Evolutionary conservation across 352 stramenopile species (phyloP).

Genomic region (Phytopythium sindhum): DNA sequence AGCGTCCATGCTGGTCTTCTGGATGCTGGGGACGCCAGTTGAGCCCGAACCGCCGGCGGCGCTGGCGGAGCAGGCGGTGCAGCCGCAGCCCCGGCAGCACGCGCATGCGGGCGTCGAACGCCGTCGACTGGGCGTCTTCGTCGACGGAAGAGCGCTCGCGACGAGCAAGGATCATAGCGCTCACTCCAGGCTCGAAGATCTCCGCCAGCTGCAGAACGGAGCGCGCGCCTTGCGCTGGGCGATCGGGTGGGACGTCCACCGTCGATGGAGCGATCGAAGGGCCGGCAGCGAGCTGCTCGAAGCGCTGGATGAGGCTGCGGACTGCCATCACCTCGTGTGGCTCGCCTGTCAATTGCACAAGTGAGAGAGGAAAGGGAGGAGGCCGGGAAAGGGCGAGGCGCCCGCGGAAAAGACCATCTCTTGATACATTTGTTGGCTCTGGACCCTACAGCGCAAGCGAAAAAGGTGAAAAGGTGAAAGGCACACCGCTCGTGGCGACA

Average conservation of each 20-base stretch:
- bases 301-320: conserved; percentile 2
- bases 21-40: background rate
- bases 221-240: background rate
- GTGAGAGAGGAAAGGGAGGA: background rate
- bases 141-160: background rate
- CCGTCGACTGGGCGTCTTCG: background rate
- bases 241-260: background rate
- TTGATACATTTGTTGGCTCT: conserved; percentile 4
- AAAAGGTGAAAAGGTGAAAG: background rate
- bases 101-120: background rate
- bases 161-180: background rate
- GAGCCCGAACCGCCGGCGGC: background rate
- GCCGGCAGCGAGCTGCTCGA: background rate
- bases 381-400: background rate
- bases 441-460: background rate
- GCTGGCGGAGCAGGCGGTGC: background rate
- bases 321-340: background rate
- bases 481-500: background rate
- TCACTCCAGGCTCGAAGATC: background rate
- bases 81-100: background rate
- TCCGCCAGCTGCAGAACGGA: background rate
- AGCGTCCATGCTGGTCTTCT: background rate
- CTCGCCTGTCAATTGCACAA: background rate
- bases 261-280: background rate
- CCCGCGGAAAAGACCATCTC: background rate